Base-by-base conservation (phyloP, 2,329 filamentous ascomycete species). In the Epichloe hybrida region DNA sequence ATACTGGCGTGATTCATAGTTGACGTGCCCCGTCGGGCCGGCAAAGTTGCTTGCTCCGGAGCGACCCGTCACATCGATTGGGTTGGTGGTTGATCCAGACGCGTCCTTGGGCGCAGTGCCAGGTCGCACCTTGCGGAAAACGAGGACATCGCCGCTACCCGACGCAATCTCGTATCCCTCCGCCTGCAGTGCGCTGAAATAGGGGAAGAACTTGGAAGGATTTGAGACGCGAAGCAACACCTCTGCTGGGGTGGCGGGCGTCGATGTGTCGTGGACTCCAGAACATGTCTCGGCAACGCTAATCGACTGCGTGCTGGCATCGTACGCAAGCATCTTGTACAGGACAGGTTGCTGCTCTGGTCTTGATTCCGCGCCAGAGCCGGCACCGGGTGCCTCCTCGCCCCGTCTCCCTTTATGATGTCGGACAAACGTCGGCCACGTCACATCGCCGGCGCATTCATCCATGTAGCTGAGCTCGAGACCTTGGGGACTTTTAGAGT, bases 291-390 rank as follows among this genome's bases (percentile, higher is more conserved):
- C 79, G 5, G 79, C 80, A 3, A 74, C 70, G 42, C 69, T 74
- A 57, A 87, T 71, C 12, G 68, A 68, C 56, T 82, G 73, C 56
- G 74, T 80, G 8, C 68, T 69, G 1, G 77, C 69, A 56, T 86
- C 80, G 57, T 82, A 86, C 2, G 79, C 82, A 5, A 88, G 70
- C 36, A 86, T 74, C 61, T 79, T 85, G 69, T 85, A 86, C 3
- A 53, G 52, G 2, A 52, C 49, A 7, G 56, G 48, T 5, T 56
- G 52, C 7, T 51, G 44, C 23, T 53, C 48, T 13, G 31, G 3
- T 7, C 42, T 41, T 5, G 39, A n/a, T 37, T 20, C 38, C 4
- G 20, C 23, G 23, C 15, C 35, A 40, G 50, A 36, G 21, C 20
- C 17, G 31, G 8, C 34, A 12, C 13, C 31, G 8, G 15, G 20